phyloP scores from a whole-genome alignment of 352 stramenopile species.

The Pythium periplocum region DNA sequence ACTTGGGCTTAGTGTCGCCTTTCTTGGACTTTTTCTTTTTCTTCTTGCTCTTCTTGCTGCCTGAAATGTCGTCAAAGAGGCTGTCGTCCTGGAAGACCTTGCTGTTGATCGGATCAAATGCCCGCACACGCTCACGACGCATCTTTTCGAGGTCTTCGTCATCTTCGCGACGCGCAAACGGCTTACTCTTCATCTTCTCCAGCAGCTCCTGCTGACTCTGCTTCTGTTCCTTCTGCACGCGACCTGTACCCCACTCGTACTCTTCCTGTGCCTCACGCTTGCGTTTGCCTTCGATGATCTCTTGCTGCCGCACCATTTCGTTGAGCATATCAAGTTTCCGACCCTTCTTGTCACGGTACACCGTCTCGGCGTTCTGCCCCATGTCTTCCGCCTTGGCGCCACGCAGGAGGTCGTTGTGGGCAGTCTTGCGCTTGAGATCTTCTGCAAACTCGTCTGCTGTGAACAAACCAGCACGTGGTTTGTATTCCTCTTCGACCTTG shows the following conservation, averaged over 20 bases:
- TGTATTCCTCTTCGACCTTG: conserved; percentile 20
- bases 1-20: conserved; percentile 46
- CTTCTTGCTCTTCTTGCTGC: conserved; percentile 30
- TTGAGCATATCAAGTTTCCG: conserved; percentile 85
- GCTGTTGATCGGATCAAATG: conserved; percentile 77
- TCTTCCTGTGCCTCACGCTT: conserved; percentile 73
- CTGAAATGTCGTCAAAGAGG: conserved; percentile 23
- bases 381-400: conserved; percentile 52
- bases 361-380: conserved; percentile 70
- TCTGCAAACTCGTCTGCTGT: conserved; percentile 61
- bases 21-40: conserved; percentile 40
- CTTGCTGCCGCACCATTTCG: conserved; percentile 76
- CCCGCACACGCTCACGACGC: conserved; percentile 48
- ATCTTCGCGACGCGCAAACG: conserved; percentile 65
- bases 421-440: conserved; percentile 44
- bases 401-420: conserved; percentile 46
- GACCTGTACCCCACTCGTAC: conserved; percentile 81
- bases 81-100: conserved; percentile 66
- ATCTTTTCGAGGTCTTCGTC: conserved; percentile 65
- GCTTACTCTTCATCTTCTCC: conserved; percentile 54
- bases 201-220: conserved; percentile 51
- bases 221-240: conserved; percentile 72
- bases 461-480: conserved; percentile 49
- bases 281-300: conserved; percentile 69
- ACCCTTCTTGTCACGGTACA: conserved; percentile 81